These are phyloP conservation scores for Candida namnaoensis DNA, from an alignment of 805 yeast genomes.

Conservation along the genomic window DNA sequence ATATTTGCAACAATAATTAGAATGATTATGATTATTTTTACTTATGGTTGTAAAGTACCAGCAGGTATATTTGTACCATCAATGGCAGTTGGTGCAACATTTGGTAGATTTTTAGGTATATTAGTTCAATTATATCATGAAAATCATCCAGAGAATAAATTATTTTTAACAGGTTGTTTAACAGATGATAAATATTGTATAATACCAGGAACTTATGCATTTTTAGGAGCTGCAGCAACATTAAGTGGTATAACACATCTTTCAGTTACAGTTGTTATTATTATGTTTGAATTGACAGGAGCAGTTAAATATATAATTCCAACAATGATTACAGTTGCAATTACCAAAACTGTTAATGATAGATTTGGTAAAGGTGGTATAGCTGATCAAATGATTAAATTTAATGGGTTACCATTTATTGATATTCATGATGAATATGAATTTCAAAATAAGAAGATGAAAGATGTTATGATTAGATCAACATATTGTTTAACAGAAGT, in stretches of 20 bases:
- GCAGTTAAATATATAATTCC: constrained; percentile 89
- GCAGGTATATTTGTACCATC: constrained; percentile 98
- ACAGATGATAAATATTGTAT: constrained; percentile 45
- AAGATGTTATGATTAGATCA: constrained; percentile 54
- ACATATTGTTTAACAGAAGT: constrained; percentile 29
- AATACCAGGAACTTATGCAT: constrained; percentile 92
- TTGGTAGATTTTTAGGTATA: constrained; percentile 83
- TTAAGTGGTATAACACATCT: constrained; percentile 90
- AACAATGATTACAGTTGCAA: constrained; percentile 91
- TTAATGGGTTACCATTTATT: constrained; percentile 82
- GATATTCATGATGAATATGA: constrained; percentile 62
- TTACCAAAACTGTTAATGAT: constrained; percentile 74
- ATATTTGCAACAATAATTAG: constrained; percentile 66
- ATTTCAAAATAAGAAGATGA: constrained; percentile 37
- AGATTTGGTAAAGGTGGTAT: constrained; percentile 78
- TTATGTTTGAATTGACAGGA: constrained; percentile 95
- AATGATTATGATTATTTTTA: constrained; percentile 62
- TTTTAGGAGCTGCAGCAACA: constrained; percentile 93
- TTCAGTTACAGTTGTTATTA: constrained; percentile 86
- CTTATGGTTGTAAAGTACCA: constrained; percentile 91
- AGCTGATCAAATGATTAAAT: constrained; percentile 88
- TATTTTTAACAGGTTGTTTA: constrained; percentile 28
- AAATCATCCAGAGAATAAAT: constrained; percentile 23
- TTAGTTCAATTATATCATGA: constrained; percentile 45
- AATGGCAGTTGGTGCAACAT: constrained; percentile 93